phyloP scores from a whole-genome alignment of 108 stramenopile genomes.

The Nannochloropsis gaditana region DNA sequence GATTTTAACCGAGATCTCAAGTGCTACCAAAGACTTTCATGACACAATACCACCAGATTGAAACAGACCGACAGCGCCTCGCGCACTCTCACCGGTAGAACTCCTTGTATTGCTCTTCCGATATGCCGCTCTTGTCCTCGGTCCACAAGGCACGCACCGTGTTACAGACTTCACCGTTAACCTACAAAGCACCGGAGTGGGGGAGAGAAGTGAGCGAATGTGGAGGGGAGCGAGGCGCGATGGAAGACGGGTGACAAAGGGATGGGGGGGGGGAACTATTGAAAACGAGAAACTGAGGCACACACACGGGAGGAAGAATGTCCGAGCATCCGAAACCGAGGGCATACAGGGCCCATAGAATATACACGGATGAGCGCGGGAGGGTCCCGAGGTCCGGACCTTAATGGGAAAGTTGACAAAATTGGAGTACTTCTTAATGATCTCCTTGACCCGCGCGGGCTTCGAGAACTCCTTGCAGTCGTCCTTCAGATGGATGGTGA shows the following conservation, averaged over 20 bases:
- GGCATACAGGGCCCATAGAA: background rate
- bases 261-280: background rate
- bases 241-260: background rate
- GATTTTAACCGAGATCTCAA: no score
- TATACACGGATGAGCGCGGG: background rate
- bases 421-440: slow-evolving; percentile 91
- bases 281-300: background rate
- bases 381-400: background rate
- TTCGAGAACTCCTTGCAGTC: slow-evolving; percentile 69
- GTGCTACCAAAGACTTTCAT: no score
- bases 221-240: background rate
- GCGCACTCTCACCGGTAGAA: slow-evolving; percentile 68
- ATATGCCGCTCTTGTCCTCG: slow-evolving; percentile 72
- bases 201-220: background rate
- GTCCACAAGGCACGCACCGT: slow-evolving; percentile 92
- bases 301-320: background rate
- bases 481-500: slow-evolving; percentile 77
- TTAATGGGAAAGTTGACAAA: slow-evolving; percentile 96
- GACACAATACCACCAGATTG: no score
- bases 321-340: background rate
- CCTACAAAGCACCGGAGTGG: background rate
- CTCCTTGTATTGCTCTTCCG: slow-evolving; percentile 78
- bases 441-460: slow-evolving; percentile 62
- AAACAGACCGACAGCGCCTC: no score
- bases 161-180: slow-evolving; percentile 80